Evolutionary conservation across 208 protist species (phyloP).

Genomic region (Acanthamoeba culbertsoni): DNA sequence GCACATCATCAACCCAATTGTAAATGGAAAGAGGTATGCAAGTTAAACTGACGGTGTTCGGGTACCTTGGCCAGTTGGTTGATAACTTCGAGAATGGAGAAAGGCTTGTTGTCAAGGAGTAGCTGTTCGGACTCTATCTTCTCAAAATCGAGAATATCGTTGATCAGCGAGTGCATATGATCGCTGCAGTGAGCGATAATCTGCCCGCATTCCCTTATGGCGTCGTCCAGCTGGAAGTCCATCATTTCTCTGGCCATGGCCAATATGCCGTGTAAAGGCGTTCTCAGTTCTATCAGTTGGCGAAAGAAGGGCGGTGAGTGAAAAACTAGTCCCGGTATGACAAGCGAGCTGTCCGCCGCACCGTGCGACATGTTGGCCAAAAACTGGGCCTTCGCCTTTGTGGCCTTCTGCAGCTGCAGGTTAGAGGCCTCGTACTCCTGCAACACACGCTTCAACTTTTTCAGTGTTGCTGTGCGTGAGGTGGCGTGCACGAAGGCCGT

Average conservation of each 20-base stretch:
- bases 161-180: neutral
- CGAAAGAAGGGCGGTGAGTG: neutral
- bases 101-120: neutral
- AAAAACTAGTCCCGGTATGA: neutral
- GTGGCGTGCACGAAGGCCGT: neutral
- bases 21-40: too few relatives aligned
- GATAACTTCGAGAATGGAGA: neutral
- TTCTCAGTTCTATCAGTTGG: neutral
- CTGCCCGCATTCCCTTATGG: neutral
- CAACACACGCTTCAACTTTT: neutral
- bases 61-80: neutral
- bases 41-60: neutral
- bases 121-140: neutral
- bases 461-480: neutral
- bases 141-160: conserved; percentile 20
- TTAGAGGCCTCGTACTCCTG: neutral
- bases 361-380: conserved; percentile 45
- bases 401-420: conserved; percentile 20
- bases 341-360: neutral
- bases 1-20: neutral
- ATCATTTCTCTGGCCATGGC: neutral
- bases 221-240: neutral
- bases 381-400: neutral
- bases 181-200: neutral
- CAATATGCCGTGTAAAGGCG: conserved; percentile 14